Percentiles rank a stretch among this genome's conserved stretches.
Evolutionary conservation across 2,329 filamentous ascomycete genomes (phyloP).

Genomic region (Aspergillus brasiliensis): DNA sequence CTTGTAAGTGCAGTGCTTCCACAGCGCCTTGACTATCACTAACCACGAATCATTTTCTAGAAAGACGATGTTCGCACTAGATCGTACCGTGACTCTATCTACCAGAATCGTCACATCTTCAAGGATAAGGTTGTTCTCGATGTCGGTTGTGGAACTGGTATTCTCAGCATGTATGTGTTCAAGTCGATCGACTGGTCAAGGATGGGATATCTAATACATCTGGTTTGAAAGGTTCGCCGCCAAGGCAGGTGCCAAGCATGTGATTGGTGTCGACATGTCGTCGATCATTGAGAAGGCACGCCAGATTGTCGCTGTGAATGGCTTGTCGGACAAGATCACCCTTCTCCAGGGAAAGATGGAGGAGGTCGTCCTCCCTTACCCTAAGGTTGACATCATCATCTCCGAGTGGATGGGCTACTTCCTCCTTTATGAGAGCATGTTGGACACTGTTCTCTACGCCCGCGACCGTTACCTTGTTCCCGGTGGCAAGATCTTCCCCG

Average conservation of each 20-base stretch:
- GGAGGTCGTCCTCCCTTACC: conserved; percentile 88
- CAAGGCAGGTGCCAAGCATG: conserved; percentile 94
- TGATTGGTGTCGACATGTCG: conserved; percentile 99
- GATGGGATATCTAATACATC: conserved; percentile 19
- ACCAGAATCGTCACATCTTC: conserved; percentile 94
- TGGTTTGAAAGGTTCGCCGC: conserved; percentile 77
- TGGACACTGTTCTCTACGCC: conserved; percentile 96
- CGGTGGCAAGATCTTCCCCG: conserved; percentile 93
- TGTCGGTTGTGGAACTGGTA: conserved; percentile 95
- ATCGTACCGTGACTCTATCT: conserved; percentile 96
- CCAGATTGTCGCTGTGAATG: conserved; percentile 91
- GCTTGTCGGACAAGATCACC: conserved; percentile 93
- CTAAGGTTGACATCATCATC: conserved; percentile 98
- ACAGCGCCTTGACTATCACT: not conserved
- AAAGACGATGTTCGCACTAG: conserved; percentile 98
- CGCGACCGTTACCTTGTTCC: conserved; percentile 86
- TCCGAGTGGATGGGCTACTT: conserved; percentile 99
- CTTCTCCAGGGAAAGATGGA: conserved; percentile 99
- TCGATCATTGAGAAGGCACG: conserved; percentile 98
- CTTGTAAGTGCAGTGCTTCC: conserved; percentile 65
- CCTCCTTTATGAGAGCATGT: conserved; percentile 96
- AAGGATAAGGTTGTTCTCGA: conserved; percentile 93
- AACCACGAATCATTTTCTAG: conserved; percentile 49
- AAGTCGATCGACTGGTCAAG: not conserved
- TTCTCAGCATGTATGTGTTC: conserved; percentile 84